A percentile compares a stretch with the other conserved stretches of the same genome.
Conservation (phyloP, 1,284 basidiomycete genomes). For the Cryptococcus sp. region DNA sequence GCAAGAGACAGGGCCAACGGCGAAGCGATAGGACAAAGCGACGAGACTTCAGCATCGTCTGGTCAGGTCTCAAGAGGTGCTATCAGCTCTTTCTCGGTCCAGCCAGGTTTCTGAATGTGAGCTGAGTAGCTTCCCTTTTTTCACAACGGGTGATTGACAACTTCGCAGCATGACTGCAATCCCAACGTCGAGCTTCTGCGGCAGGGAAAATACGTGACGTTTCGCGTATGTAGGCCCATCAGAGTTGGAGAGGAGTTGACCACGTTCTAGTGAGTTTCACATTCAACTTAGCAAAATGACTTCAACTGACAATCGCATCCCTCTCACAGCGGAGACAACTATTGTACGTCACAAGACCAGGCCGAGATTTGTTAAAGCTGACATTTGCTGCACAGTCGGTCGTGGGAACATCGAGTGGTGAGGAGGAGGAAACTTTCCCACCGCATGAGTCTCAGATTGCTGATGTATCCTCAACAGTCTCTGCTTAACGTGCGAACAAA, state of each 20-base stretch:
- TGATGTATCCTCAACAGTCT: conserved; percentile 27
- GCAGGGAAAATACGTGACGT: conserved; percentile 47
- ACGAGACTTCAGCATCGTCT: conserved; percentile 52
- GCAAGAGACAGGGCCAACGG: conserved; percentile 21
- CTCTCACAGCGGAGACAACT: conserved; percentile 37
- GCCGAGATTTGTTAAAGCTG: neutral
- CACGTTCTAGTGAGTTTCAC: conserved; percentile 46
- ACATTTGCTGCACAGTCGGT: conserved; percentile 28
- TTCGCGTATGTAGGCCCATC: conserved; percentile 39
- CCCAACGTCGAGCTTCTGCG: conserved; percentile 50
- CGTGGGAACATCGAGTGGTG: conserved; percentile 46
- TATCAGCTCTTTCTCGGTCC: conserved; percentile 53
- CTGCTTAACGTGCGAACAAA: conserved; percentile 45
- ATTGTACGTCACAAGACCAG: conserved; percentile 29
- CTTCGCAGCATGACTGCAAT: conserved; percentile 48
- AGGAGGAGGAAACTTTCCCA: conserved; percentile 5
- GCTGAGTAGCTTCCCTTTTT: conserved; percentile 4
- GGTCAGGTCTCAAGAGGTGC: conserved; percentile 42
- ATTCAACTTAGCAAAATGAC: neutral
- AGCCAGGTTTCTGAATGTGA: conserved; percentile 52
- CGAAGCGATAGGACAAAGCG: conserved; percentile 43
- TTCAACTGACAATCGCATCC: neutral
- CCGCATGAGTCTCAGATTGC: neutral
- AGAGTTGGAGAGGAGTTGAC: conserved; percentile 50
- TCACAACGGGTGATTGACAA: neutral